Evolutionary conservation across 108 stramenopile genomes (phyloP).

Genomic region (Cyclotella atomus): DNA sequence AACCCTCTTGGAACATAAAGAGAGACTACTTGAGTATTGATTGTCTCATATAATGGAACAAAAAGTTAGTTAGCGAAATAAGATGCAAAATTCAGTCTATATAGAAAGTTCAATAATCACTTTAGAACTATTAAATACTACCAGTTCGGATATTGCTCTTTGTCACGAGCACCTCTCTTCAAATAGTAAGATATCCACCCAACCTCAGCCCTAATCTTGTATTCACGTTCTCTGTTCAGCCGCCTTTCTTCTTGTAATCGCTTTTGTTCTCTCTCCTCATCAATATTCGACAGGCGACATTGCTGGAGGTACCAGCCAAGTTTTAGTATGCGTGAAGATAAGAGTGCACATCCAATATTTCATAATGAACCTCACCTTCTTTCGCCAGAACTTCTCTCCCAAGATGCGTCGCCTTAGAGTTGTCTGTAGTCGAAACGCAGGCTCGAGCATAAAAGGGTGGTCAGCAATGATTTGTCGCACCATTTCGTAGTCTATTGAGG

Average conservation of each 20-base stretch:
- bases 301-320: too few species aligned
- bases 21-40: too few species aligned
- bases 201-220: slow-evolving; percentile 4
- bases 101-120: too few species aligned
- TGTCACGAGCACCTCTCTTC: neutral
- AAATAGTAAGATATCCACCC: neutral
- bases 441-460: slow-evolving; percentile 30
- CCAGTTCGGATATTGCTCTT: too few species aligned
- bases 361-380: slow-evolving; percentile 7
- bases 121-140: too few species aligned
- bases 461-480: slow-evolving; percentile 2
- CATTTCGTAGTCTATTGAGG: slow-evolving; percentile 14
- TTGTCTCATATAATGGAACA: too few species aligned
- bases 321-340: too few species aligned
- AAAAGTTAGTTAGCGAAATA: too few species aligned
- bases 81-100: too few species aligned
- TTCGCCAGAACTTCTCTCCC: slow-evolving; percentile 32
- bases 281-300: slow-evolving; percentile 4
- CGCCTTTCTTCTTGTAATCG: slow-evolving; percentile 17
- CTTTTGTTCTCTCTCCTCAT: slow-evolving; percentile 1
- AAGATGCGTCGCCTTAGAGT: slow-evolving; percentile 30
- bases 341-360: too few species aligned
- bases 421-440: slow-evolving; percentile 24
- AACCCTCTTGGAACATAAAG: too few species aligned
- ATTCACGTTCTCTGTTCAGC: slow-evolving; percentile 2